Percentiles rank a stretch among this genome's conserved stretches.
Evolutionary conservation across 2,329 filamentous ascomycete species (phyloP).

Genomic region (Incumbomyces lentus): DNA sequence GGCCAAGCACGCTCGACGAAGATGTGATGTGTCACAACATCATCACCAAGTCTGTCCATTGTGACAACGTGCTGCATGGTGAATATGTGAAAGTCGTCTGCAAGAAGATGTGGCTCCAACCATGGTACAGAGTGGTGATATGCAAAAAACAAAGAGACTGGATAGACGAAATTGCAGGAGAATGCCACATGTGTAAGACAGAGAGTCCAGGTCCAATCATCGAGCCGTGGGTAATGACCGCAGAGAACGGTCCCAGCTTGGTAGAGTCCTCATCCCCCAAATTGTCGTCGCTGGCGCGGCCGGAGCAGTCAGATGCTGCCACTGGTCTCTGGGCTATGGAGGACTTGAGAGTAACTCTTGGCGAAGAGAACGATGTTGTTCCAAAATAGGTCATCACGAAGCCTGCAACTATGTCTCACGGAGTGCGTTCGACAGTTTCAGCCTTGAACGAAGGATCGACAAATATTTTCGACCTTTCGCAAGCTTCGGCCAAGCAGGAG

Average conservation of each 20-base stretch:
- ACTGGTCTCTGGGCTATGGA: background rate
- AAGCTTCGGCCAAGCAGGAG: no score
- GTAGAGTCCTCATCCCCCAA: background rate
- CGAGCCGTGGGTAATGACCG: background rate
- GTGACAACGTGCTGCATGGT: background rate
- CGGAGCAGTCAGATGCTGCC: background rate
- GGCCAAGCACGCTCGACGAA: no score
- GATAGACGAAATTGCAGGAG: background rate
- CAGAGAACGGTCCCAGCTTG: background rate
- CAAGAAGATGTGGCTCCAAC: background rate
- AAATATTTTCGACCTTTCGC: no score
- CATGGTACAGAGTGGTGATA: background rate
- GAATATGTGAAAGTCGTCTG: background rate
- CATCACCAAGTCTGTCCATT: conserved; percentile 3
- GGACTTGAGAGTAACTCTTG: background rate
- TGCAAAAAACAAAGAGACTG: background rate
- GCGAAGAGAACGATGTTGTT: background rate
- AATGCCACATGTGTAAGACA: conserved; percentile 1
- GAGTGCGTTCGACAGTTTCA: no score
- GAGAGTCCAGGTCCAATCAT: background rate
- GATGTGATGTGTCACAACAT: conserved; percentile 1
- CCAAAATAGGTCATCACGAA: background rate
- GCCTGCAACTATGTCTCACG: background rate
- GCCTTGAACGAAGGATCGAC: no score
- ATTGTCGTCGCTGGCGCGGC: background rate